Base-by-base conservation (phyloP, 345 rosid species). In the Lepidium sativum region DNA sequence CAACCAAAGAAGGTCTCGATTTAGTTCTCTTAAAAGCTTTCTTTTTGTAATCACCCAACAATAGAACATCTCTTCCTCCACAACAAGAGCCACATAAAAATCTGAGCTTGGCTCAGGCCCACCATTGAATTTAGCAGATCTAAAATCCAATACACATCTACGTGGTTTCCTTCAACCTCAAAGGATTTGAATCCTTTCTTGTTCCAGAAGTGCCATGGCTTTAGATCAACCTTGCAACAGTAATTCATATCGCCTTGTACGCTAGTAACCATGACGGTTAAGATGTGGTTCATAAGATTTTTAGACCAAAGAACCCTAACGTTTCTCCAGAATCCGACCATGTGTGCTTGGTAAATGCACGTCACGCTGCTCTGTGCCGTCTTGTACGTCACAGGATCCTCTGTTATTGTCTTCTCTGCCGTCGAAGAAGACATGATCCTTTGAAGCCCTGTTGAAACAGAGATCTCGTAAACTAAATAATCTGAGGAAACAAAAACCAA, bases 141-240 rank as follows among this genome's bases (percentile, higher is more conserved):
- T 80, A 37, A 89, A 79, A 75, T 89, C 95, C 97, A 86, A 47
- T 80, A 75, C 23, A 87, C 73, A 8, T 89, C 84, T 4, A 87
- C 74, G 29, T 70, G 82, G 38, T 70, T 73, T 6, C 89, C 81
- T 68, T 87, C 95, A 1, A 86, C 84, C 11, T 77, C 81, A 0
- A 87, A 77, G 0, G 87, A 74, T 57, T 89, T 89, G 65, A 61
- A 77, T 13, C 98, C 92, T 75, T 80, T 88, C 64, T 82, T 86
- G 78, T 81, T 83, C 97, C 95, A 87, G 13, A 86, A 89, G 4
- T 80, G 75, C 97, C 97, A 89, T 0, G 97, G 95, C 80, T 82
- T 89, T 5, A 89, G 83, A 70, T 89, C 95, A 54, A 89, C 62
- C 78, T 83, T 86, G 69, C 83, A 82, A 8, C 72, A 70, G 45